Base-by-base conservation (phyloP, 768 basidiomycete species). In the Paxillus rubicundulus region DNA sequence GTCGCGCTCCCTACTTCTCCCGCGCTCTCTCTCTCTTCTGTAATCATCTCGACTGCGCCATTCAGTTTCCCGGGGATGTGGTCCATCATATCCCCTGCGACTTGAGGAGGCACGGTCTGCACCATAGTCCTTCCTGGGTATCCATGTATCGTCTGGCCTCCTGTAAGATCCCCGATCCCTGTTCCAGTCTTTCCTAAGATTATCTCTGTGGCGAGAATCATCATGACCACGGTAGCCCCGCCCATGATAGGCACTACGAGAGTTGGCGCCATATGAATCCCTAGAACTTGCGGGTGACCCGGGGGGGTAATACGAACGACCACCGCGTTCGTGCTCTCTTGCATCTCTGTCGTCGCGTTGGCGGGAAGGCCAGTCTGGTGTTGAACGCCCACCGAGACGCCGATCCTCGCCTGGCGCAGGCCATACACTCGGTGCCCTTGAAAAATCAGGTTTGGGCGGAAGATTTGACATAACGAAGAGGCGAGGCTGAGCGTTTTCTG, bases 391-490 rank as follows among this genome's bases (percentile, higher is more conserved):
- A 41, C 47, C 47, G 12, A 43, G 40, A 12, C 61, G 60, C 47
- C 66, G 51, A 9, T 68, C 64, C n/a, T 69, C 67, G 39, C 45
- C 39, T 13, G 48, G 27, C 5, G 67, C 66, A 7, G 56, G 50
- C 54, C 65, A 42, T 18, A 43, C 49, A 30, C 5, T 55, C 33
- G 59, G 27, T n/a, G 61, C 38, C 39, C 59, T 67, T 33, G 62
- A 45, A 41, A 67, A 55, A 30, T 69, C 67, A 55, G 67, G 67
- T 65, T 67, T 69, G 52, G 62, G 55, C 6, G 67, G 67, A 46
- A 69, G 67, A 53, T 55, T 53, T 34, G 62, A 62, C 67, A 69
- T 68, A 16, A 12, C 36, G 32, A n/a, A 40, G 9, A 5, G 34
- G 48, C 10, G 21, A 3, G 24, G 8, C 24, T 34, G 34, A 21